Conservation (phyloP, 2,329 filamentous ascomycete genomes). For the Colletotrichum kahawae region DNA sequence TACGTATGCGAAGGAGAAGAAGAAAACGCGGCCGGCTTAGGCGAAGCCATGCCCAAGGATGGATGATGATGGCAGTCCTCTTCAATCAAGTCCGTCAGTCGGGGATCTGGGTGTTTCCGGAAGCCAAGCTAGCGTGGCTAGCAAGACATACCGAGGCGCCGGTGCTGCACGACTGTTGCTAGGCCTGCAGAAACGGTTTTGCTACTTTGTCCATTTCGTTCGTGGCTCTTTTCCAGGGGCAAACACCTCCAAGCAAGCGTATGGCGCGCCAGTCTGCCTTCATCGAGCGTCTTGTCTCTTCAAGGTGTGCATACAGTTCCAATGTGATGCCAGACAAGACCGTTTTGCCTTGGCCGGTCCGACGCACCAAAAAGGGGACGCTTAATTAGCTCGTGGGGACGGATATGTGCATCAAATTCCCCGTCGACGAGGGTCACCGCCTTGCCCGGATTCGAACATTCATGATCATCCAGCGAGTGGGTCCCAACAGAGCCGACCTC, state of each 20-base stretch:
- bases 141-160: not conserved
- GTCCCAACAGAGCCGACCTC: not conserved
- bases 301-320: not conserved
- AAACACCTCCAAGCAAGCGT: not conserved
- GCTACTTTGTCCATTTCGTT: not conserved
- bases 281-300: not conserved
- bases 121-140: not conserved
- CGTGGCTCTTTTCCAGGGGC: not conserved
- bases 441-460: not conserved
- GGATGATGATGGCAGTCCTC: not conserved
- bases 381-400: constrained; percentile 21
- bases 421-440: constrained; percentile 14
- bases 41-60: not conserved
- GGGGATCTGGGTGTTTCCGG: constrained; percentile 4
- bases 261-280: not conserved
- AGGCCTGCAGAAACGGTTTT: not conserved
- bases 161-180: constrained; percentile 8
- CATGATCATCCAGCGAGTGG: constrained; percentile 1
- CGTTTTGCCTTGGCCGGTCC: not conserved
- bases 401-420: constrained; percentile 21
- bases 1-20: not conserved
- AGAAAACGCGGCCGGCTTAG: not conserved
- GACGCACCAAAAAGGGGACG: constrained; percentile 18
- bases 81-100: not conserved
- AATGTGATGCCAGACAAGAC: not conserved